phyloP scores from a whole-genome alignment of 2,329 filamentous ascomycete species.

The Aspergillus viridinutans region DNA sequence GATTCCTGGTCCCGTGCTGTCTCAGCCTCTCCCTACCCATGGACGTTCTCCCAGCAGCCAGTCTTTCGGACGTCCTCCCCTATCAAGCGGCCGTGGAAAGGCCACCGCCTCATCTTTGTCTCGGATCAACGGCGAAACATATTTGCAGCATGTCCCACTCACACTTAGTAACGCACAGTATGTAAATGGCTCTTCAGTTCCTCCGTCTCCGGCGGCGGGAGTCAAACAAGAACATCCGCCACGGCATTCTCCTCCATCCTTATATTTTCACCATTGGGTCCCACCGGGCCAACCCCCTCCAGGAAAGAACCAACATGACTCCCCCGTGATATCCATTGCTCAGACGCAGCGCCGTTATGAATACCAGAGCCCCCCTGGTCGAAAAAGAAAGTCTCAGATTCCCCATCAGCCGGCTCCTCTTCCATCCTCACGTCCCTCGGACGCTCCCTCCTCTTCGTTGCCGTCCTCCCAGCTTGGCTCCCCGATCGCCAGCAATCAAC shows the following conservation, averaged over 20 bases:
- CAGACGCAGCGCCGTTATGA: slow-evolving; percentile 52
- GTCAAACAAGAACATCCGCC: slow-evolving; percentile 55
- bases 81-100: slow-evolving; percentile 16
- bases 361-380: slow-evolving; percentile 66
- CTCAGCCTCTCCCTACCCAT: slow-evolving; percentile 20
- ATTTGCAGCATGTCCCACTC: slow-evolving; percentile 34
- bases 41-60: slow-evolving; percentile 12
- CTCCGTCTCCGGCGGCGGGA: slow-evolving; percentile 51
- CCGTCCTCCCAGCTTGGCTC: slow-evolving; percentile 10
- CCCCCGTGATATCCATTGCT: slow-evolving; percentile 41
- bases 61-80: slow-evolving; percentile 9
- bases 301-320: slow-evolving; percentile 61
- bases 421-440: slow-evolving; percentile 48
- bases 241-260: slow-evolving; percentile 64
- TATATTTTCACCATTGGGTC: slow-evolving; percentile 93
- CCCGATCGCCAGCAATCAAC: slow-evolving; percentile 29
- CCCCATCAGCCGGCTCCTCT: slow-evolving; percentile 49
- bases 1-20: slow-evolving; percentile 15
- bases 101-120: slow-evolving; percentile 11
- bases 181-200: slow-evolving; percentile 33
- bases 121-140: slow-evolving; percentile 40
- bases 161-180: slow-evolving; percentile 21
- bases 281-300: slow-evolving; percentile 70
- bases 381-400: slow-evolving; percentile 73
- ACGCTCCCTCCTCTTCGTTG: slow-evolving; percentile 15